A percentile compares a stretch with the other conserved stretches of the same genome.
Evolutionary conservation across 2,329 filamentous ascomycete genomes (phyloP).

Genomic region (Penicillium sp.): DNA sequence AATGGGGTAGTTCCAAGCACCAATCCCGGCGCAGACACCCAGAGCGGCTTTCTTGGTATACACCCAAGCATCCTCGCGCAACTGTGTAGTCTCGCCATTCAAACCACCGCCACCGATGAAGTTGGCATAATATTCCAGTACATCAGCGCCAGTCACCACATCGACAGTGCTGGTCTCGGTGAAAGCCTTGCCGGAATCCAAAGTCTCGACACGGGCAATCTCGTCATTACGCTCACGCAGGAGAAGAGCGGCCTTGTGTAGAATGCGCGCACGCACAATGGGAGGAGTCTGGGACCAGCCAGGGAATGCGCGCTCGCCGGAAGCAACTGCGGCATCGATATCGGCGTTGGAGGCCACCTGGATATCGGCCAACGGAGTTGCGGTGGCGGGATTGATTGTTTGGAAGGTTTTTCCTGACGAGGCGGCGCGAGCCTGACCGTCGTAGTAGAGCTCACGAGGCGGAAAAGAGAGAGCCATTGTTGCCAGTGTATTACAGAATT

Average conservation of each 20-base stretch:
- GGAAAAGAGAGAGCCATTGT: slow-evolving; percentile 43
- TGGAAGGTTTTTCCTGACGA: slow-evolving; percentile 63
- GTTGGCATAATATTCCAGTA: slow-evolving; percentile 82
- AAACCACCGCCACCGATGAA: slow-evolving; percentile 73
- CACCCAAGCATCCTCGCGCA: slow-evolving; percentile 74
- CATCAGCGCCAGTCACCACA: slow-evolving; percentile 77
- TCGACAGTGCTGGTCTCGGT: slow-evolving; percentile 83
- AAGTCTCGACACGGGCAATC: slow-evolving; percentile 74
- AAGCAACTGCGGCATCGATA: slow-evolving; percentile 68
- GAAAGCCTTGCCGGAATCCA: slow-evolving; percentile 83
- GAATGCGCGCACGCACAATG: slow-evolving; percentile 71
- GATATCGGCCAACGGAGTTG: slow-evolving; percentile 66
- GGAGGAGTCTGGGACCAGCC: slow-evolving; percentile 73
- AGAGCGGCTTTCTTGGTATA: slow-evolving; percentile 79
- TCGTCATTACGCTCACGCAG: slow-evolving; percentile 75
- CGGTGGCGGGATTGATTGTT: slow-evolving; percentile 71
- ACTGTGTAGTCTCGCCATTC: slow-evolving; percentile 73
- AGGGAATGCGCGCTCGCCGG: slow-evolving; percentile 69
- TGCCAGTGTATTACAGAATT: neutral
- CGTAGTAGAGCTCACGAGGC: slow-evolving; percentile 69
- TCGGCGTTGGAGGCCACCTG: slow-evolving; percentile 65
- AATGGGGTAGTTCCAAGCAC: slow-evolving; percentile 89
- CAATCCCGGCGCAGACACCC: slow-evolving; percentile 82
- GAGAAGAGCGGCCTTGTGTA: slow-evolving; percentile 71
- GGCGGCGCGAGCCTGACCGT: slow-evolving; percentile 64